Base-by-base conservation (phyloP, 2,329 filamentous ascomycete genomes). In the Mollisiaceae sp. region DNA sequence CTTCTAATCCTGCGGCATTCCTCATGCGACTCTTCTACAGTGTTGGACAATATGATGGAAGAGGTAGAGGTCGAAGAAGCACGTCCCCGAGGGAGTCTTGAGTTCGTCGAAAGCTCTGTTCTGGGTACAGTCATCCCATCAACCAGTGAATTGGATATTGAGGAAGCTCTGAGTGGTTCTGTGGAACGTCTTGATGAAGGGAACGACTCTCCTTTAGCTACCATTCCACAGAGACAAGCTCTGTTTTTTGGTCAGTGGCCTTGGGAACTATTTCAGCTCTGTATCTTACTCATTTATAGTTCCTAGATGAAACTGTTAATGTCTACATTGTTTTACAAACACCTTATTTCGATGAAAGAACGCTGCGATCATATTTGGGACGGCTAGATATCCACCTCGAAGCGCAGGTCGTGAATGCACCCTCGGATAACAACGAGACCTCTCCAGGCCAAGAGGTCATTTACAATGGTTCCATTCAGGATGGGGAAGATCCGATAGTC, bases 241-340 rank as follows among this genome's bases (percentile, higher is more conserved):
- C 80, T 94, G 45, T 90, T 91, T 75, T 92, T 93, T 74, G 91
- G 91, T 93, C 81, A 71, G 85, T 77, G 56, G 66, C 71, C 71
- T 66, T 63, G 68, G 65, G 62, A 59, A 66, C 64, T 71, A 72
- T 69, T 68, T 70, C 73, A 70, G 70, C 67, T 74, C 70, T 70
- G 69, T 74, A 73, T 79, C 77, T 78, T 81, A 79, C 84, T 85
- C 77, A 84, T 81, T 78, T 74, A 71, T 78, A 84, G 79, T 80
- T 74, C 75, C 65, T 79, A 93, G 91, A 94, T 84, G 91, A 94
- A 81, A 87, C 86, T 32, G 83, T 91, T 64, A 81, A 89, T 68
- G 82, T 93, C 20, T 87, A 91, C 73, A 80, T 93, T 67, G 82
- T 92, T 12, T 82, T 94, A 64, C 85, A 86, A 72, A 88, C 88